Evolutionary conservation across 2,329 filamentous ascomycete species (phyloP), one percentile per base, ranked within the genome.

Genomic region (Pezicula carpinea): DNA sequence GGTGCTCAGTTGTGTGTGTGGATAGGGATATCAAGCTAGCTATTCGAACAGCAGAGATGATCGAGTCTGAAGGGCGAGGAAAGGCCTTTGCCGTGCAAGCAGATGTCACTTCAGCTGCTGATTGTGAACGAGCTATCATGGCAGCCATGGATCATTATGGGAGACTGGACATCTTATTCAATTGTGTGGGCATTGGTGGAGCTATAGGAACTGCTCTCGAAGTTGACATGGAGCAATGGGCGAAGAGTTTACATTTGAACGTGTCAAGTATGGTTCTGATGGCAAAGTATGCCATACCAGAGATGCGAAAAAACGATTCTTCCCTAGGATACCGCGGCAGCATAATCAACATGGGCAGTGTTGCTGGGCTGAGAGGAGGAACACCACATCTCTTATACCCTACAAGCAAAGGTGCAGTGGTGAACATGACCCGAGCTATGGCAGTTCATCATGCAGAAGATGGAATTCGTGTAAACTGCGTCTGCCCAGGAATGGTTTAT

Each of bases 181-280:
- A 85, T 56, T 80, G 80, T 45, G 82, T 39, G 7, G 83, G 83
- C 0, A 67, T 85, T 17, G 70, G 71, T 4, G 83, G 83, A 0
- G 73, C 80, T 0, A 47, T 64, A 1, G 83, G 83, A 0, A 82
- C 76, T 2, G 80, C 81, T 0, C 69, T 79, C 2, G 75, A 80
- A 0, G 75, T 84, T 1, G 77, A 85, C 55, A 75, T 82, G 69
- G 70, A 62, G 0, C 67, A 70, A 10, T 87, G 79, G 79, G 68
- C 74, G 0, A 70, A 69, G 43, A 72, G 74, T 0, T 69, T 86
- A 46, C 71, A 81, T 38, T 66, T 84, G 39, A 86, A 86, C 55
- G 77, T 86, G 4, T 73, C 72, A 4, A 81, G 76, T 54, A 85
- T 85, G 81, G 75, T 85, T 23, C 67, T 76, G 46, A 84, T 85